Conservation (phyloP, 805 yeast genomes). For the Candida glaebosa region DNA sequence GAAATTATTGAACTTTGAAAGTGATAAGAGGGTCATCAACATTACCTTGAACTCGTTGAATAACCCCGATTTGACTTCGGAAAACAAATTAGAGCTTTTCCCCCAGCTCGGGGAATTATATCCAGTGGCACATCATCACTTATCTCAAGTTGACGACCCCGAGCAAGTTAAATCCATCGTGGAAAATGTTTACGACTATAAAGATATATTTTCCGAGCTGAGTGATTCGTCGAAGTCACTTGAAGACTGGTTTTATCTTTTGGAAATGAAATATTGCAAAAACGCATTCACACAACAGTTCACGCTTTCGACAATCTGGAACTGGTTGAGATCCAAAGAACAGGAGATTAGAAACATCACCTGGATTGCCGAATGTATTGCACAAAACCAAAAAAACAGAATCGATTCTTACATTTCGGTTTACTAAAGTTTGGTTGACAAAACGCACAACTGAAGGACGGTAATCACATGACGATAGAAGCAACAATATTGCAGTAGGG, state of each 20-base stretch:
- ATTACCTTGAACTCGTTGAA: conserved; percentile 87
- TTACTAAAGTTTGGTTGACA: too few species aligned
- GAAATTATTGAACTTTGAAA: conserved; percentile 79
- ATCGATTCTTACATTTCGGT: conserved; percentile 89
- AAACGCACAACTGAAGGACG: too few species aligned
- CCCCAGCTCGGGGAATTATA: conserved; percentile 82
- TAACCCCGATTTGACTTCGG: conserved; percentile 66
- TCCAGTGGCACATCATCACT: conserved; percentile 61
- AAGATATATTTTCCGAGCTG: conserved; percentile 46
- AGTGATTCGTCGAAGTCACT: conserved; percentile 52
- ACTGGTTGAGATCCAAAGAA: conserved; percentile 93
- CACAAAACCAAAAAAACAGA: conserved; percentile 95
- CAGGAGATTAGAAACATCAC: conserved; percentile 96
- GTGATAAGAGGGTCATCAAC: conserved; percentile 91
- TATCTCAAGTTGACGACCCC: conserved; percentile 77
- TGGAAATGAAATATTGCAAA: conserved; percentile 89
- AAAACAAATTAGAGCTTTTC: conserved; percentile 66
- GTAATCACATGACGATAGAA: too few species aligned
- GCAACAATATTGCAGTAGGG: too few species aligned
- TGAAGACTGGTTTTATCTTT: conserved; percentile 91
- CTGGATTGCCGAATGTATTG: conserved; percentile 99
- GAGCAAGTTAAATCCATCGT: conserved; percentile 74
- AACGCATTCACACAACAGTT: conserved; percentile 96
- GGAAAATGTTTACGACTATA: conserved; percentile 63
- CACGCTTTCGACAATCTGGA: conserved; percentile 87